Base-by-base conservation (phyloP, 306 rosid species). In the Malus fusca region DNA sequence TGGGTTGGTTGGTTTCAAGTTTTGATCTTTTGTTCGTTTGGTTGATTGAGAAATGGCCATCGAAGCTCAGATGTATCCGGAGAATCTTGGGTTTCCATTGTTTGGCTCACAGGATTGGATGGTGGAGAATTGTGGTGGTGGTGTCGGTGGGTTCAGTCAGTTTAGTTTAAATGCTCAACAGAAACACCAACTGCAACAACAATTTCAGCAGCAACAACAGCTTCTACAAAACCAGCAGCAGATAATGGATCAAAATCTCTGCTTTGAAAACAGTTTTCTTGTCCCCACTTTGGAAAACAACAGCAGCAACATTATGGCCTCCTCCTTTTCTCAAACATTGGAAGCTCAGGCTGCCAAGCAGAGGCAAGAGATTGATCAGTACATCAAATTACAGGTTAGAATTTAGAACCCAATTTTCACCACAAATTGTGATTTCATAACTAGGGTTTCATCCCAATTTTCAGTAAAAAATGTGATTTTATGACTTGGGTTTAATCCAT, bases 331-430 rank as follows among this genome's bases (percentile, higher is more conserved):
- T 25, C 86, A 82, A 15, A 46, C 66, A 31, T 8, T 88, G 33
- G 75, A 66, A 52, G 19, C 77, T 48, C 88, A 85, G 28, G 78
- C 81, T 19, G 85, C 86, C 81, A 86, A 81, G 63, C 86, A 87
- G 26, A 21, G 82, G 23, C 88, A 75, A 3, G 92, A 93, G 66
- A 80, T 78, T n/a, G 91, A 87, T 72, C 84, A 83, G 2, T 82
- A 78, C 68, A 74, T 94, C 79, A 85, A 71, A 69, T 52, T 73
- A 43, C 91, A 91, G 96, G 98, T 93, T 18, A 66, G 35, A 25
- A 8, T 4, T 58, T 5, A 26, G 26, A 11, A 15, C 12, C 66
- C 66, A 25, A 5, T 25, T 60, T 12, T 60, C 31, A 60, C 0
- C 26, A 22, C 30, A 60, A 25, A 60, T 14, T 25, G 31, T 13